Conservation (phyloP, 331 rosid species). For the Malus hybrid region DNA sequence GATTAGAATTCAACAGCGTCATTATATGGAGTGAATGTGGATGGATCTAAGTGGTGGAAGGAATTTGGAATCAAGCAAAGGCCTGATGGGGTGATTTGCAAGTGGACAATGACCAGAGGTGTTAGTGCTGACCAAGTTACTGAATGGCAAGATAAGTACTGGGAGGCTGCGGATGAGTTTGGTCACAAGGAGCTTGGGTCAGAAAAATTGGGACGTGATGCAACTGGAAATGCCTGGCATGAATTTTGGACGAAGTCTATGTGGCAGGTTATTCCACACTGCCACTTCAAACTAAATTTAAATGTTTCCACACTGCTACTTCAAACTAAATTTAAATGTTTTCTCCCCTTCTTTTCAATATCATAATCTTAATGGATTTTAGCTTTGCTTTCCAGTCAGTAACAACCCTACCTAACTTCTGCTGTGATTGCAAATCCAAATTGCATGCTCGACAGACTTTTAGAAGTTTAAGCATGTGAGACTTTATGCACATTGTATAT, state of each 20-base stretch:
- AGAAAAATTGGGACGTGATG: slow-evolving; percentile 93
- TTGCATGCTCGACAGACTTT: neutral
- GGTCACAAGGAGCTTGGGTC: slow-evolving; percentile 97
- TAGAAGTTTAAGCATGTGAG: no score
- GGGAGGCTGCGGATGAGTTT: slow-evolving; percentile 95
- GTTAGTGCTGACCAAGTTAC: slow-evolving; percentile 65
- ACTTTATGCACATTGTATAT: no score
- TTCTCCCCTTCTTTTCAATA: neutral
- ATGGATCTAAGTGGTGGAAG: slow-evolving; percentile 91
- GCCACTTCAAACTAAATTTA: neutral
- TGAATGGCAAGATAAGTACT: slow-evolving; percentile 90
- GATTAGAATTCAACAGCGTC: no score
- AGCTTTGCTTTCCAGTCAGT: neutral
- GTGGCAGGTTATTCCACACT: slow-evolving; percentile 51
- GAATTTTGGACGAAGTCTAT: slow-evolving; percentile 90
- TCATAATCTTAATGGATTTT: neutral
- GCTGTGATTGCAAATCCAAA: neutral
- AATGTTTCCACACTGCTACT: no score
- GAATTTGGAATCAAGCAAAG: slow-evolving; percentile 75
- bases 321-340: no score
- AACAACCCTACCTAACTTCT: neutral
- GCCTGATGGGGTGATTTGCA: slow-evolving; percentile 82
- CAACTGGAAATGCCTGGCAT: slow-evolving; percentile 78
- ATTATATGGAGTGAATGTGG: slow-evolving; percentile 48
- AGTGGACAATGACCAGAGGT: slow-evolving; percentile 86